Conservation (phyloP, 805 yeast species). For the Priceomyces haplophilus region DNA sequence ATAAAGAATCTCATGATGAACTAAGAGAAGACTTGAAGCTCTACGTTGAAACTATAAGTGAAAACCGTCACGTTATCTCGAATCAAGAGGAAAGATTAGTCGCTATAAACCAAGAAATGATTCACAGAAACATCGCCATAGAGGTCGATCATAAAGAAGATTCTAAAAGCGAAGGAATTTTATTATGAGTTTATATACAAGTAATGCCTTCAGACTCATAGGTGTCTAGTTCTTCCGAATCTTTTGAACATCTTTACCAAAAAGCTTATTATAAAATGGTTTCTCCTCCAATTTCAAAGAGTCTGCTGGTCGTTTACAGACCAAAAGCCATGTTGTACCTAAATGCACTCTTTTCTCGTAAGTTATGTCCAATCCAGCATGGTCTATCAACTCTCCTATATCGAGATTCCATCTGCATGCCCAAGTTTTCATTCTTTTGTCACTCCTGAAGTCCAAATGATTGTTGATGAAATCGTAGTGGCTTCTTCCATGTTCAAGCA, state of each 20-base stretch:
- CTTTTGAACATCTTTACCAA: conserved; percentile 33
- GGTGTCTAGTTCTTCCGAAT: conserved; percentile 19
- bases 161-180: neutral
- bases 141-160: neutral
- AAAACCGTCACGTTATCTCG: conserved; percentile 52
- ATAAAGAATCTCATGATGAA: conserved; percentile 18
- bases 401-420: conserved; percentile 98
- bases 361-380: conserved; percentile 79
- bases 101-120: conserved; percentile 46
- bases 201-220: conserved; percentile 1
- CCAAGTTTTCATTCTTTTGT: conserved; percentile 82
- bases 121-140: conserved; percentile 32
- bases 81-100: conserved; percentile 49
- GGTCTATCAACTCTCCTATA: conserved; percentile 80
- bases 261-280: conserved; percentile 39
- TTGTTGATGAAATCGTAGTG: conserved; percentile 73
- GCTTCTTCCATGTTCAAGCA: conserved; percentile 92
- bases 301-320: conserved; percentile 74
- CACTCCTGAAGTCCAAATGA: conserved; percentile 79
- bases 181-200: conserved; percentile 9
- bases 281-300: conserved; percentile 43
- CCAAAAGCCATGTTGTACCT: conserved; percentile 88
- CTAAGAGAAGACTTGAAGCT: conserved; percentile 47
- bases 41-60: conserved; percentile 53
- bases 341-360: conserved; percentile 78